phyloP scores from a whole-genome alignment of 345 rosid species.

The Aurinia saxatilis region DNA sequence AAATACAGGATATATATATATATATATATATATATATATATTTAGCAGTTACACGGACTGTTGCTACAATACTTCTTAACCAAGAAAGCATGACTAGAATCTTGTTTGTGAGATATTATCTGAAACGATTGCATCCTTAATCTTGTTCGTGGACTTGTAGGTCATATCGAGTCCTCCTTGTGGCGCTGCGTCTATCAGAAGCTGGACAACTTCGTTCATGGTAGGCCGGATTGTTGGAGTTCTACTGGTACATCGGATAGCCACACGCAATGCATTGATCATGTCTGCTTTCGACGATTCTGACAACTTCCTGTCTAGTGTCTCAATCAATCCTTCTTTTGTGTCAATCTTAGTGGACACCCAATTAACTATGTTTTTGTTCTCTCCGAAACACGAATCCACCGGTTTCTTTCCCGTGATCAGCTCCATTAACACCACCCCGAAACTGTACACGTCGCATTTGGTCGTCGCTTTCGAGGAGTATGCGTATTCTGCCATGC shows the following conservation, averaged over 20 bases:
- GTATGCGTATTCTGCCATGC: constrained; percentile 72
- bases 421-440: constrained; percentile 84
- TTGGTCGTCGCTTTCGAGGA: constrained; percentile 78
- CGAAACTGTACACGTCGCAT: constrained; percentile 91
- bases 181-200: constrained; percentile 64
- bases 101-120: constrained; percentile 15
- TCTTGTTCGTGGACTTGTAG: constrained; percentile 39
- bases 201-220: constrained; percentile 82
- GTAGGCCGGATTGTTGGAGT: constrained; percentile 66
- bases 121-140: constrained; percentile 37
- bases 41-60: constrained; percentile 4
- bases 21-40: too few species aligned
- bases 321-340: constrained; percentile 65
- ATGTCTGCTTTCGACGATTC: constrained; percentile 62
- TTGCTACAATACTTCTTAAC: constrained; percentile 5
- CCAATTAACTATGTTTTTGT: constrained; percentile 78
- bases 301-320: constrained; percentile 55
- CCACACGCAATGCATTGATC: constrained; percentile 63
- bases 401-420: constrained; percentile 81
- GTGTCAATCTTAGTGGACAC: constrained; percentile 64
- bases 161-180: constrained; percentile 31
- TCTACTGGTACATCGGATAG: constrained; percentile 63
- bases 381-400: constrained; percentile 69
- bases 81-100: constrained; percentile 14
- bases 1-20: constrained; percentile 4